Conservation (phyloP, 2,329 filamentous ascomycete genomes). For the Aspergillus spinulosporus region DNA sequence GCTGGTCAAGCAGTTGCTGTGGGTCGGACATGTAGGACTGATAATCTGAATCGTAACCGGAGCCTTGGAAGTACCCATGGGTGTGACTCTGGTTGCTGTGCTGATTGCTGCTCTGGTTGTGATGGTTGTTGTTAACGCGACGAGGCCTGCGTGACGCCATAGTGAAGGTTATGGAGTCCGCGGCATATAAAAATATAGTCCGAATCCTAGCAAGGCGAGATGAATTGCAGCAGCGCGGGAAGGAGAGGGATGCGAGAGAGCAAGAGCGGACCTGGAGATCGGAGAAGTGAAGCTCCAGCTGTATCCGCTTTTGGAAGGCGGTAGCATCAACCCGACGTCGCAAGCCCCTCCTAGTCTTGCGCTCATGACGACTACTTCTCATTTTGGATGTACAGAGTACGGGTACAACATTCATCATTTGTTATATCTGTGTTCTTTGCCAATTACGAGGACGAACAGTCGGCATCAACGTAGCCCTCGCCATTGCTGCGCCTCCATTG, state of each 20-base stretch:
- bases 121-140: slow-evolving; percentile 31
- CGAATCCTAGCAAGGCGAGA: background rate
- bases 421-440: background rate
- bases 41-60: slow-evolving; percentile 68
- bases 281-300: slow-evolving; percentile 11
- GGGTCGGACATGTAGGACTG: slow-evolving; percentile 50
- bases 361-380: background rate
- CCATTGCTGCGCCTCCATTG: background rate
- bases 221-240: background rate
- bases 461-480: background rate
- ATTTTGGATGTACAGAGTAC: background rate
- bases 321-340: slow-evolving; percentile 9
- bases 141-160: slow-evolving; percentile 38
- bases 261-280: slow-evolving; percentile 6
- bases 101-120: slow-evolving; percentile 18
- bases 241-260: slow-evolving; percentile 6
- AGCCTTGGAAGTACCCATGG: slow-evolving; percentile 29
- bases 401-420: background rate
- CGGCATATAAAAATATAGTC: background rate
- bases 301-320: slow-evolving; percentile 21
- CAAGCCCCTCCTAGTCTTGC: slow-evolving; percentile 1
- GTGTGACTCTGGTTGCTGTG: slow-evolving; percentile 21
- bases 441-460: background rate
- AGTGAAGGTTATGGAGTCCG: slow-evolving; percentile 4
- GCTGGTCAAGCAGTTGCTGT: slow-evolving; percentile 25